A percentile compares a stretch with the other conserved stretches of the same genome.
phyloP scores from a whole-genome alignment of 345 rosid genomes.

The Brassica incana region DNA sequence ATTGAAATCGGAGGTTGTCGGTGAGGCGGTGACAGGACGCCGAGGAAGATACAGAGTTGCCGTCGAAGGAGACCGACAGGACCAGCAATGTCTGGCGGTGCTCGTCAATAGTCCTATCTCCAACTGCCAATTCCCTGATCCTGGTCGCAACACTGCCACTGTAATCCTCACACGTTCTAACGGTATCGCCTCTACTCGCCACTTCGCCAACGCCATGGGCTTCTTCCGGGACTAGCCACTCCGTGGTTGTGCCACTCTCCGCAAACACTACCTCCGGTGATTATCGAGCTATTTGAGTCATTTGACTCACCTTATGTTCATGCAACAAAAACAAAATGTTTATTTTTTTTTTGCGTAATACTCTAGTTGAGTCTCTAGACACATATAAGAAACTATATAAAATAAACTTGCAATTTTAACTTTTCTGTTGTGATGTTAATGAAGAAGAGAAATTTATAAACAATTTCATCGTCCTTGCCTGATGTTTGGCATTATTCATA shows the following conservation, averaged over 20 bases:
- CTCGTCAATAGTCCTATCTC: conserved; percentile 55
- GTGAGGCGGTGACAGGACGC: conserved; percentile 42
- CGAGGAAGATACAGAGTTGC: conserved; percentile 47
- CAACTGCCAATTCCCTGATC: conserved; percentile 41
- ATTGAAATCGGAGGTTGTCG: conserved; percentile 30
- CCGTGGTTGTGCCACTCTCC: conserved; percentile 50
- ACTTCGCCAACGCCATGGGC: conserved; percentile 65
- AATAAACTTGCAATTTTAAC: conserved; percentile 16
- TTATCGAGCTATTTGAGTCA: conserved; percentile 30
- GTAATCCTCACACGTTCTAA: conserved; percentile 65
- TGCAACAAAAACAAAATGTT: background rate
- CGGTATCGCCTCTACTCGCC: conserved; percentile 54
- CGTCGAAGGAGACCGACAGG: conserved; percentile 58
- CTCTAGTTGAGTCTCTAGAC: conserved; percentile 13
- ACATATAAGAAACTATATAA: background rate
- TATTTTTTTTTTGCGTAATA: background rate
- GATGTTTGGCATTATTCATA: background rate
- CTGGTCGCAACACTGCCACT: conserved; percentile 50
- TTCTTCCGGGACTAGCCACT: conserved; percentile 46
- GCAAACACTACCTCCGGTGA: conserved; percentile 44
- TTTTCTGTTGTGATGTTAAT: background rate
- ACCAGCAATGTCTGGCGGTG: conserved; percentile 49
- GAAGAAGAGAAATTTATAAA: background rate
- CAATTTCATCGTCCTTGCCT: background rate
- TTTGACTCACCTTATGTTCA: conserved; percentile 1